phyloP scores from a whole-genome alignment of 2,329 filamentous ascomycete genomes.

The Exserohilum turcica region DNA sequence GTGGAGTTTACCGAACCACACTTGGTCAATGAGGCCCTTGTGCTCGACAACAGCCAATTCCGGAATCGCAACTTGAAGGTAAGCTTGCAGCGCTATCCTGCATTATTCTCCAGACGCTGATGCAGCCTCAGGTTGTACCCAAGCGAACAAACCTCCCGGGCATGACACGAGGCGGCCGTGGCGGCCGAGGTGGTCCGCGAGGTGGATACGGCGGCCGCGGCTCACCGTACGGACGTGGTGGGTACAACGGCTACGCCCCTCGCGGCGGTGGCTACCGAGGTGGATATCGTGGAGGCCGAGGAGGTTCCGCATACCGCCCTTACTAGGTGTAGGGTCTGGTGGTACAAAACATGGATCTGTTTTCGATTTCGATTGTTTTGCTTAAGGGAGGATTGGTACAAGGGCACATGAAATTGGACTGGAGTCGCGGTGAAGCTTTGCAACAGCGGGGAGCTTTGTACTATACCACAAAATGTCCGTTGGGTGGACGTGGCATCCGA shows the following conservation, averaged over 20 bases:
- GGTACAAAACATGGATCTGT: slow-evolving; percentile 5
- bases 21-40: slow-evolving; percentile 88
- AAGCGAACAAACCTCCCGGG: slow-evolving; percentile 97
- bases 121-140: slow-evolving; percentile 67
- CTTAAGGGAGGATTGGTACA: neutral
- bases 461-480: slow-evolving; percentile 7
- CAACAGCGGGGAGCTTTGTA: slow-evolving; percentile 11
- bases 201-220: slow-evolving; percentile 58
- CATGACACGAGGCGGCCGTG: slow-evolving; percentile 80
- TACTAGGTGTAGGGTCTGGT: slow-evolving; percentile 12
- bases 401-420: slow-evolving; percentile 13
- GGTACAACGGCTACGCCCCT: slow-evolving; percentile 39
- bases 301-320: slow-evolving; percentile 32
- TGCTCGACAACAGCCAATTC: slow-evolving; percentile 95
- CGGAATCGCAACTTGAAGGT: slow-evolving; percentile 96
- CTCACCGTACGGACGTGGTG: slow-evolving; percentile 49
- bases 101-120: slow-evolving; percentile 20
- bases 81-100: slow-evolving; percentile 8
- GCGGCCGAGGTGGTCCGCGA: slow-evolving; percentile 58
- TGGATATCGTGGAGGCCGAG: slow-evolving; percentile 41
- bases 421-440: slow-evolving; percentile 8
- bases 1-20: slow-evolving; percentile 96
- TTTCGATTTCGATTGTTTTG: neutral
- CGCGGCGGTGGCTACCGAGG: slow-evolving; percentile 52
- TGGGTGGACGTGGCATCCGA: neutral